These are phyloP conservation scores for Thuidium tamariscinum DNA, from an alignment of 225 moss, liverwort and hornwort species.

Conservation along the genomic window DNA sequence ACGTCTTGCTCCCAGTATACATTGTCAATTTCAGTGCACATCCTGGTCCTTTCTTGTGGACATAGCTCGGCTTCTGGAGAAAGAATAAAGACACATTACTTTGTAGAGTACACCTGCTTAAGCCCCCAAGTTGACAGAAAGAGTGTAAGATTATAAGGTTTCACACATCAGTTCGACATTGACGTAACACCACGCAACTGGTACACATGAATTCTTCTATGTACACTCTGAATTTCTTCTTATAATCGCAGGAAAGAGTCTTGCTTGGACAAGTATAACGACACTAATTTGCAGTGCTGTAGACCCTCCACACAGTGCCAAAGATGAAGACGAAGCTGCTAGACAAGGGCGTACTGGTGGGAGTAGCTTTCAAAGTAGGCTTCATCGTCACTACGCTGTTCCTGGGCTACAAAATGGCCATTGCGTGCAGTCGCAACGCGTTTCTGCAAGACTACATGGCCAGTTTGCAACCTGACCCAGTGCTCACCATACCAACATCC, in stretches of 20 bases:
- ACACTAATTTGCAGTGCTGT: background rate
- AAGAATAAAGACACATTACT: background rate
- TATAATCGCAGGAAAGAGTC: background rate
- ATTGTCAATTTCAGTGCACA: background rate
- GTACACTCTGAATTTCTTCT: background rate
- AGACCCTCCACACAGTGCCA: background rate
- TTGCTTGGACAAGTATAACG: background rate
- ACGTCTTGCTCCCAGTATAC: background rate
- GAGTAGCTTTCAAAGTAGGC: background rate
- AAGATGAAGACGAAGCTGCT: slow-evolving; percentile 7
- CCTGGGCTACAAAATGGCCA: slow-evolving; percentile 23
- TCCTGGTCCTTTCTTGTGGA: background rate
- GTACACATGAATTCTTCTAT: background rate
- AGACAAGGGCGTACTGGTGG: background rate
- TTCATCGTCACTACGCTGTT: slow-evolving; percentile 13
- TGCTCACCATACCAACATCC: background rate
- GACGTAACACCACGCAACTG: background rate
- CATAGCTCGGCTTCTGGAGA: background rate
- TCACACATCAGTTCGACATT: background rate
- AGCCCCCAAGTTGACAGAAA: background rate
- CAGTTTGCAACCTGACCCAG: slow-evolving; percentile 12
- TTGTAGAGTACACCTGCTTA: background rate
- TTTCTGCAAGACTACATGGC: slow-evolving; percentile 36
- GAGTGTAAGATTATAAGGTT: background rate
- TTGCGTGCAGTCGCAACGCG: slow-evolving; percentile 7